phyloP scores from a whole-genome alignment of 2,329 filamentous ascomycete genomes.

The Aspergillus persii region DNA sequence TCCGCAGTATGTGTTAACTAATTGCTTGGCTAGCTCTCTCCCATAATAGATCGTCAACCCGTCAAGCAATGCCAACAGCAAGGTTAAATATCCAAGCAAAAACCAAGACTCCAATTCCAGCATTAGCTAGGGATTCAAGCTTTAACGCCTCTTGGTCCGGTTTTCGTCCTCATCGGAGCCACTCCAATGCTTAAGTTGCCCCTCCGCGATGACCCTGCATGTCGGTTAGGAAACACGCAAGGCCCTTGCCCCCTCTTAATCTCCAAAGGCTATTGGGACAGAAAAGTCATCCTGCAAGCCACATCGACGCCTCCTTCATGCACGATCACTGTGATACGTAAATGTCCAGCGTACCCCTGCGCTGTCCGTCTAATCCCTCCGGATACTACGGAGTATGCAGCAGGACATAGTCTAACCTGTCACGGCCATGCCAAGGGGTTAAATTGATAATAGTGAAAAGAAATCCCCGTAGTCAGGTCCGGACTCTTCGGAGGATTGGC shows the following conservation, averaged over 20 bases:
- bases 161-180: neutral
- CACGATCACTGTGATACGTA: neutral
- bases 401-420: neutral
- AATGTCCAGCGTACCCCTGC: neutral
- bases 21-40: neutral
- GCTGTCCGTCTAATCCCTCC: neutral
- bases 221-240: neutral
- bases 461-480: no score
- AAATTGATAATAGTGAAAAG: neutral
- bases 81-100: neutral
- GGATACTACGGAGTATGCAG: neutral
- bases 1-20: neutral
- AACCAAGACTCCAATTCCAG: neutral
- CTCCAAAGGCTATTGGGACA: neutral
- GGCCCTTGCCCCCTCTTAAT: neutral
- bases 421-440: neutral
- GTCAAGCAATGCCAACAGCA: neutral
- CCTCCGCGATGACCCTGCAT: neutral
- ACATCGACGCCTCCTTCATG: neutral
- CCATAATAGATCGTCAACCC: neutral
- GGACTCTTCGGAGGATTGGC: neutral
- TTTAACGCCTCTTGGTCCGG: neutral
- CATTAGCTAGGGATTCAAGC: neutral
- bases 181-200: neutral
- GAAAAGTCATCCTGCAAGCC: neutral